Percentiles rank a stretch among this genome's conserved stretches.
Conservation (phyloP, 1,139 yeast genomes). For the Geotrichum fermentans region DNA sequence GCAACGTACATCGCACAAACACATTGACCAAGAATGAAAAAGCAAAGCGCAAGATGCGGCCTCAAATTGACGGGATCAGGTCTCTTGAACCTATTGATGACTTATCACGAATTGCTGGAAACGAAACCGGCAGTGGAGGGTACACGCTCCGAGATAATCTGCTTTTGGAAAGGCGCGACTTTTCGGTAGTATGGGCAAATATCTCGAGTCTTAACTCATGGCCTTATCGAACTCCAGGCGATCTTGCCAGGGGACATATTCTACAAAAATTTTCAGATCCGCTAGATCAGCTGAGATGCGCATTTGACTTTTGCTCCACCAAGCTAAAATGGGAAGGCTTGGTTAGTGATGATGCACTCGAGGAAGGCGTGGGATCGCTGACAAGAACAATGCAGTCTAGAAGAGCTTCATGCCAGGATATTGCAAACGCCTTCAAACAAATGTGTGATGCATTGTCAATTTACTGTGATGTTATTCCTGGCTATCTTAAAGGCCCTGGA, state of each 20-base stretch:
- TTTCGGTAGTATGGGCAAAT: conserved; percentile 32
- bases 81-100: conserved; percentile 59
- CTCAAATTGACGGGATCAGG: conserved; percentile 58
- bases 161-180: conserved; percentile 25
- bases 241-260: conserved; percentile 18
- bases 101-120: conserved; percentile 30
- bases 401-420: conserved; percentile 62
- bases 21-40: conserved; percentile 68
- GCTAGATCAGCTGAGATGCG: conserved; percentile 54
- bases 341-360: conserved; percentile 22
- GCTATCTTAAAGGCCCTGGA: conserved; percentile 77
- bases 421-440: conserved; percentile 70
- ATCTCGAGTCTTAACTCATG: conserved; percentile 32
- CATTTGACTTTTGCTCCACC: conserved; percentile 54
- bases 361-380: conserved; percentile 23
- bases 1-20: conserved; percentile 70
- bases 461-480: conserved; percentile 70
- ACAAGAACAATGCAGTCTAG: conserved; percentile 39
- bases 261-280: conserved; percentile 27
- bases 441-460: conserved; percentile 68
- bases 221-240: conserved; percentile 37
- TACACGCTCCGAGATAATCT: conserved; percentile 23
- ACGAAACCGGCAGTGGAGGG: conserved; percentile 29
- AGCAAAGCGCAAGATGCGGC: conserved; percentile 60
- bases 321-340: conserved; percentile 41